Evolutionary conservation across 345 rosid genomes (phyloP).

Genomic region (Eucalyptus sideroxylon): DNA sequence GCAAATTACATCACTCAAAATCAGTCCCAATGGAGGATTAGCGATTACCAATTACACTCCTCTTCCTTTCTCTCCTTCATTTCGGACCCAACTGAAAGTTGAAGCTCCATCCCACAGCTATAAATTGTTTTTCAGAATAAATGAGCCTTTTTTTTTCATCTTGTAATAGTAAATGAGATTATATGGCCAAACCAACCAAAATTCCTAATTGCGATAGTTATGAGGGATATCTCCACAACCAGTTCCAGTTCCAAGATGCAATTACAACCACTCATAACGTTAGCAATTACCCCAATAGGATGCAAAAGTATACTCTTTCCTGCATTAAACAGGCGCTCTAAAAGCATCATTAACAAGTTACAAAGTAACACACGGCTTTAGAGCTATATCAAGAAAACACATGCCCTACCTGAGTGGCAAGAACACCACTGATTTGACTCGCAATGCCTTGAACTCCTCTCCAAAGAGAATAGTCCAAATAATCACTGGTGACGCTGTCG

Average conservation of each 20-base stretch:
- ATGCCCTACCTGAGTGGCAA: conserved; percentile 74
- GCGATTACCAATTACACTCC: not conserved
- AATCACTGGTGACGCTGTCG: conserved; percentile 72
- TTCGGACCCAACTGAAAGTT: not conserved
- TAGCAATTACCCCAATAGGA: not conserved
- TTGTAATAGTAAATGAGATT: not conserved
- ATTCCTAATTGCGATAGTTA: not conserved
- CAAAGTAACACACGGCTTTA: not conserved
- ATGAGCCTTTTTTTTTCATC: not conserved
- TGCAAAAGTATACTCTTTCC: not conserved
- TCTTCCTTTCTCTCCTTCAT: not conserved
- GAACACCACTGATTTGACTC: conserved; percentile 87
- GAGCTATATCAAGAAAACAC: not conserved
- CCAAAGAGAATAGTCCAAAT: conserved; percentile 91
- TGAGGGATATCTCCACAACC: not conserved
- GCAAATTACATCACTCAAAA: not conserved
- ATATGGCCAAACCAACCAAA: not conserved
- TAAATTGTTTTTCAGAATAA: not conserved
- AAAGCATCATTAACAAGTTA: not conserved
- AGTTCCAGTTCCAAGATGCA: not conserved
- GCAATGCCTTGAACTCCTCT: conserved; percentile 92
- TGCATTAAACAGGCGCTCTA: not conserved
- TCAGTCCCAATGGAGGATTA: not conserved
- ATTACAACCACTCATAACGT: not conserved
- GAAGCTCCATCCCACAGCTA: not conserved